Evolutionary conservation across 1,284 basidiomycete genomes (phyloP).

Genomic region (Apiotrichum laibachii): DNA sequence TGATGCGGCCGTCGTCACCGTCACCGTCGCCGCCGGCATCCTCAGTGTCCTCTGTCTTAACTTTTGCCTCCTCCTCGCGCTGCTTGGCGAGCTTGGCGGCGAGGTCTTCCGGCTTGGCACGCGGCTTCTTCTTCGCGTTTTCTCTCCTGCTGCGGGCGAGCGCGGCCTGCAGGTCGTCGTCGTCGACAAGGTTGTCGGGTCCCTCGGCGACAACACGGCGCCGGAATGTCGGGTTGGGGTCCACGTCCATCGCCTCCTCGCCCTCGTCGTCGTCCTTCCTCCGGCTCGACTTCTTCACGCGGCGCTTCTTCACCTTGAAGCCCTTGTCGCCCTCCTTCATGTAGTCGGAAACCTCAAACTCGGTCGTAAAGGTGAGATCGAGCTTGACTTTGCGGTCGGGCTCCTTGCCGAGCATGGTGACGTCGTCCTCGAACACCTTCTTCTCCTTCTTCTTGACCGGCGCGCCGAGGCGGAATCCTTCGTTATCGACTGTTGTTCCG

Average conservation of each 20-base stretch:
- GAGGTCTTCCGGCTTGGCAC: constrained; percentile 77
- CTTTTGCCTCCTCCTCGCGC: constrained; percentile 54
- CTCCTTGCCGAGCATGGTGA: constrained; percentile 52
- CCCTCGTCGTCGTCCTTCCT: constrained; percentile 61
- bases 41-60: constrained; percentile 55
- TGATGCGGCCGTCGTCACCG: constrained; percentile 63
- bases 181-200: constrained; percentile 89
- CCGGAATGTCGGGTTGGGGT: constrained; percentile 55
- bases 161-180: constrained; percentile 94
- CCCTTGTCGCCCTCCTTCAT: constrained; percentile 84
- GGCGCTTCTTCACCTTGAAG: constrained; percentile 83
- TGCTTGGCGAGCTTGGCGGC: constrained; percentile 68
- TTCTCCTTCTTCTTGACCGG: constrained; percentile 51
- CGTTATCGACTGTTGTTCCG: constrained; percentile 55
- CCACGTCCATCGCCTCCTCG: constrained; percentile 71
- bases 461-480: constrained; percentile 76
- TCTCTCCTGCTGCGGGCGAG: constrained; percentile 79
- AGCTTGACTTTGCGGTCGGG: constrained; percentile 53
- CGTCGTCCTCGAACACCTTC: constrained; percentile 56
- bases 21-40: constrained; percentile 62
- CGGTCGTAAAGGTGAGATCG: constrained; percentile 90
- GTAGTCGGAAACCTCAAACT: constrained; percentile 81
- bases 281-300: constrained; percentile 65
- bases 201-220: constrained; percentile 57
- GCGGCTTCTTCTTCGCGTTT: constrained; percentile 74